These are phyloP conservation scores for Blastobotrys persicus DNA, from an alignment of 1,139 yeast genomes.

Conservation along the genomic window DNA sequence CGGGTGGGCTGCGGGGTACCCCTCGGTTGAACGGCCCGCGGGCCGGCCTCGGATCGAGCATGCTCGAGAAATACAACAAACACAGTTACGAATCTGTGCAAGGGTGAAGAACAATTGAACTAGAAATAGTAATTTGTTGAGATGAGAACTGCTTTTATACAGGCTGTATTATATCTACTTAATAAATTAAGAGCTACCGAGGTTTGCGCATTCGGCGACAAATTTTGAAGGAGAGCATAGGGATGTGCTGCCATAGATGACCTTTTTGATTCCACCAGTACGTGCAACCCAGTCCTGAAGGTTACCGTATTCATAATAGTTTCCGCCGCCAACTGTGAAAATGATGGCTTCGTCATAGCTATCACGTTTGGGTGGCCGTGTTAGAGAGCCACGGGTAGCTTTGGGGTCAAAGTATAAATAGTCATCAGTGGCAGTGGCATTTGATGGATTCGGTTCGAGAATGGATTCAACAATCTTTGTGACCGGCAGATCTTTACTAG, in stretches of 20 bases:
- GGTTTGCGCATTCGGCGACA: conserved; percentile 63
- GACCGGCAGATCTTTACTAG: conserved; percentile 80
- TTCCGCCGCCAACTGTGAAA: conserved; percentile 96
- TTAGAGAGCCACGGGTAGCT: conserved; percentile 78
- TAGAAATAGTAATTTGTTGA: too few relatives aligned
- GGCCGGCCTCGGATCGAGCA: not conserved
- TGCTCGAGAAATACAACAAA: not conserved
- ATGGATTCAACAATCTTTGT: conserved; percentile 89
- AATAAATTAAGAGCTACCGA: conserved; percentile 41
- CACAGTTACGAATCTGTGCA: too few relatives aligned
- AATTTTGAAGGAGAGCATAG: conserved; percentile 76
- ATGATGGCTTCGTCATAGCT: conserved; percentile 78
- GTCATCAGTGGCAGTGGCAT: conserved; percentile 62
- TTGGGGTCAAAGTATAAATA: conserved; percentile 89
- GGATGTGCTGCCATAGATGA: conserved; percentile 85
- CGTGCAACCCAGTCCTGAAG: conserved; percentile 79
- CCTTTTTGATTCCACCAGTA: conserved; percentile 41
- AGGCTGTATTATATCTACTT: not conserved
- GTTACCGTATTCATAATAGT: conserved; percentile 88
- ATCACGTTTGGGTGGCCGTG: conserved; percentile 85
- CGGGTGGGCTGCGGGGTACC: not conserved
- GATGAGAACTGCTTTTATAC: not conserved
- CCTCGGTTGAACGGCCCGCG: conserved; percentile 4
- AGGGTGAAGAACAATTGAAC: too few relatives aligned
- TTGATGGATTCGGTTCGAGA: conserved; percentile 79